phyloP scores from a whole-genome alignment of 2,329 filamentous ascomycete genomes.

The Paecilomyces formosus region DNA sequence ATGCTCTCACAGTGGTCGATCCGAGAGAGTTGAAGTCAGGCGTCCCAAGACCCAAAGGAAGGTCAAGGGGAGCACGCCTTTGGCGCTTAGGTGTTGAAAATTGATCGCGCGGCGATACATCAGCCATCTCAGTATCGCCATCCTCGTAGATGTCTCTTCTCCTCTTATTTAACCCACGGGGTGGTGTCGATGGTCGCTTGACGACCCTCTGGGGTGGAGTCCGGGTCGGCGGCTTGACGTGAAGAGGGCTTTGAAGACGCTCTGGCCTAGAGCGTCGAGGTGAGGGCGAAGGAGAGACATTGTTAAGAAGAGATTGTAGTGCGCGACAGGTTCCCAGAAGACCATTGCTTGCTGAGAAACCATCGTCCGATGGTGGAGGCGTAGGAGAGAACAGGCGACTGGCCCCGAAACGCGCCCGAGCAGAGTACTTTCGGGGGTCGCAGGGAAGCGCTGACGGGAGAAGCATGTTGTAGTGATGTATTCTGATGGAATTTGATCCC shows the following conservation, averaged over 20 bases:
- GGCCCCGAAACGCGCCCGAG: constrained; percentile 25
- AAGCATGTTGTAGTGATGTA: constrained; percentile 24
- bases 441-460: constrained; percentile 40
- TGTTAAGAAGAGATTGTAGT: constrained; percentile 31
- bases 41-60: constrained; percentile 36
- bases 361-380: constrained; percentile 30
- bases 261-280: constrained; percentile 25
- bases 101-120: constrained; percentile 13
- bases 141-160: constrained; percentile 25
- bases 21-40: constrained; percentile 37
- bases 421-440: constrained; percentile 29
- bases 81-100: constrained; percentile 40
- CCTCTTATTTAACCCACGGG: constrained; percentile 33
- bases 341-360: constrained; percentile 27
- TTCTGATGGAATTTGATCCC: neutral
- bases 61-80: constrained; percentile 33
- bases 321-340: constrained; percentile 35
- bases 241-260: constrained; percentile 34
- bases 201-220: constrained; percentile 21
- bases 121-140: constrained; percentile 7
- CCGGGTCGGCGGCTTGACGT: constrained; percentile 20
- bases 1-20: constrained; percentile 3
- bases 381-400: constrained; percentile 29
- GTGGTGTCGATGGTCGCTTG: constrained; percentile 13
- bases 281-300: constrained; percentile 31